Percentiles rank a stretch among this genome's conserved stretches.
Evolutionary conservation across 768 basidiomycete genomes (phyloP).

Genomic region (Epithele typhae): DNA sequence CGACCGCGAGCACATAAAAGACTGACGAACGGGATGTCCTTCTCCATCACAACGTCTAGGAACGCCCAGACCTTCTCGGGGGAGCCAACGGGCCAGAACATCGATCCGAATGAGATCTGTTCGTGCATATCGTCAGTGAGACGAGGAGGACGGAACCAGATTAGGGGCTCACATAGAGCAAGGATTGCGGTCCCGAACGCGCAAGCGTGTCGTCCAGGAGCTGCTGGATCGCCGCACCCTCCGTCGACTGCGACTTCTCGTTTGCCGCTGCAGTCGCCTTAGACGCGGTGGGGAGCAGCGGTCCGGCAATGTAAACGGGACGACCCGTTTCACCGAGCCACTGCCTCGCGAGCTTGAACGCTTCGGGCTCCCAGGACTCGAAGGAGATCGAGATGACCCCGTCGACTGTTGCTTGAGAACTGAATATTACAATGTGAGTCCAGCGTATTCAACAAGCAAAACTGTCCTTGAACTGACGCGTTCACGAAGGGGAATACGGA

Average conservation of each 20-base stretch:
- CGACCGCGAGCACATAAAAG: background rate
- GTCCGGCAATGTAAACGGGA: constrained; percentile 13
- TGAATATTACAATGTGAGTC: background rate
- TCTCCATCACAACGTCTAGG: constrained; percentile 19
- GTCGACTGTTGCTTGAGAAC: constrained; percentile 6
- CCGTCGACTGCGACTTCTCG: constrained; percentile 8
- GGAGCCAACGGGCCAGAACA: constrained; percentile 15
- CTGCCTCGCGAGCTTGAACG: constrained; percentile 1
- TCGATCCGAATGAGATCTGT: constrained; percentile 23
- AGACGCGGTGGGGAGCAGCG: constrained; percentile 7
- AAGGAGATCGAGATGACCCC: constrained; percentile 13
- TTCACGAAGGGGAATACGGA: background rate
- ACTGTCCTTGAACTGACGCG: too few relatives aligned
- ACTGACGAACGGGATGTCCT: constrained; percentile 21
- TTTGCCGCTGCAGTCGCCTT: constrained; percentile 2
- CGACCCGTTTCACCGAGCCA: constrained; percentile 10
- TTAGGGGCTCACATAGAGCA: constrained; percentile 18
- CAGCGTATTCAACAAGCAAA: too few relatives aligned
- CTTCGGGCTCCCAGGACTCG: constrained; percentile 12
- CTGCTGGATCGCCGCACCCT: constrained; percentile 4
- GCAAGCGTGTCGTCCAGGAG: constrained; percentile 15
- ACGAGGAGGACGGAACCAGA: background rate
- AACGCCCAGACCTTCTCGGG: constrained; percentile 18
- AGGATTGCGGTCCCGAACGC: constrained; percentile 12
- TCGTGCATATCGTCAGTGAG: background rate